These are phyloP conservation scores for Catharanthus roseus DNA, from an alignment of 257 asterid genomes.

Conservation along the genomic window DNA sequence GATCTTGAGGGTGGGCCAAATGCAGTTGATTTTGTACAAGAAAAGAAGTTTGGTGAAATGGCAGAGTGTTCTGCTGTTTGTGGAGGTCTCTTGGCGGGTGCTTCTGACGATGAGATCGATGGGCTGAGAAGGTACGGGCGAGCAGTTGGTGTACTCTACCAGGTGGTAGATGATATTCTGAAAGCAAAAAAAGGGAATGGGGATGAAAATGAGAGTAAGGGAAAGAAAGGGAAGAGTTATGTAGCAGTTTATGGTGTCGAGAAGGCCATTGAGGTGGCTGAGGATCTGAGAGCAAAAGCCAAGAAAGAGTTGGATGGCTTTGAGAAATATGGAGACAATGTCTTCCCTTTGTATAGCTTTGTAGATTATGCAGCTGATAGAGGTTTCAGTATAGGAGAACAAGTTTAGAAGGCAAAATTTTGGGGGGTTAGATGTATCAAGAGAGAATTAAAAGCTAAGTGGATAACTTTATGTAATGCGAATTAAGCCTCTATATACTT, in stretches of 20 bases:
- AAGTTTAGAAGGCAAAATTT: constrained; percentile 3
- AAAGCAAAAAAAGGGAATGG: constrained; percentile 34
- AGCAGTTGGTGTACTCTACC: constrained; percentile 27
- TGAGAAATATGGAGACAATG: constrained; percentile 72
- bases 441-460: background rate
- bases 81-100: constrained; percentile 81
- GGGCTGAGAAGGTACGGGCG: constrained; percentile 34
- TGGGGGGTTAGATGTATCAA: background rate
- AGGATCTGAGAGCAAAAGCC: constrained; percentile 71
- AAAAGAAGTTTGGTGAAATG: constrained; percentile 92
- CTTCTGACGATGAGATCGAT: constrained; percentile 81
- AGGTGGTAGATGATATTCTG: constrained; percentile 61
- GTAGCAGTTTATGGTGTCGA: constrained; percentile 79
- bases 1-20: constrained; percentile 82
- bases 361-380: constrained; percentile 91
- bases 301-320: constrained; percentile 60
- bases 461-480: background rate
- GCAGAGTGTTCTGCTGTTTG: constrained; percentile 94
- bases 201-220: constrained; percentile 20
- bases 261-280: constrained; percentile 79
- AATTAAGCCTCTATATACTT: no score
- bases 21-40: constrained; percentile 68
- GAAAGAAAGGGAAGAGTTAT: constrained; percentile 57
- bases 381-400: constrained; percentile 42
- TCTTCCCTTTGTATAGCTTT: constrained; percentile 69